These are phyloP conservation scores for Inga leiocalycina DNA, from an alignment of 306 rosid genomes.

Conservation along the genomic window DNA sequence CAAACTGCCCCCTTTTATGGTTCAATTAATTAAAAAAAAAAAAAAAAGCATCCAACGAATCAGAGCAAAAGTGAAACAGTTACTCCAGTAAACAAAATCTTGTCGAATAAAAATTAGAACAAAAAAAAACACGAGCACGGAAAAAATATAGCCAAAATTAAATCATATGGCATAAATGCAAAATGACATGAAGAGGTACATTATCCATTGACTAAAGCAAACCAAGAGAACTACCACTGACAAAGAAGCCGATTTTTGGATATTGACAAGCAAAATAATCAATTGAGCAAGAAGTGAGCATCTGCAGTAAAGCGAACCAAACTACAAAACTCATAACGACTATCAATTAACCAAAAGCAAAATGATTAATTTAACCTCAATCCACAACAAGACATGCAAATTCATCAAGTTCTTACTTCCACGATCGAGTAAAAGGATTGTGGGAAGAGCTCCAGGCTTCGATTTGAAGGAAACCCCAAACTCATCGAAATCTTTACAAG, in stretches of 20 bases:
- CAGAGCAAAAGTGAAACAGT: not conserved
- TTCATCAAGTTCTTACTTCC: slow-evolving; percentile 63
- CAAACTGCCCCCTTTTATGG: not conserved
- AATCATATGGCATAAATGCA: not conserved
- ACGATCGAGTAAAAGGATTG: slow-evolving; percentile 88
- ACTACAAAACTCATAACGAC: slow-evolving; percentile 24
- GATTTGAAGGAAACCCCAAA: slow-evolving; percentile 72
- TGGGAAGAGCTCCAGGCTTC: slow-evolving; percentile 86
- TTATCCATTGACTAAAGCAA: slow-evolving; percentile 12
- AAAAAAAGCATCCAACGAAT: not conserved
- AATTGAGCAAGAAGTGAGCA: slow-evolving; percentile 3
- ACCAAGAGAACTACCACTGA: not conserved
- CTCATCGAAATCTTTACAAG: slow-evolving; percentile 80
- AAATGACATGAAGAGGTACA: not conserved
- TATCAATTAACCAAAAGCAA: not conserved
- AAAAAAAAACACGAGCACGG: not conserved
- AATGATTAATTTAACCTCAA: not conserved
- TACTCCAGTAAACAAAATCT: not conserved
- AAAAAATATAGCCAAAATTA: not conserved
- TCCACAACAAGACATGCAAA: slow-evolving; percentile 27
- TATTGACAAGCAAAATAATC: slow-evolving; percentile 14
- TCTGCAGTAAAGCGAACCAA: slow-evolving; percentile 7
- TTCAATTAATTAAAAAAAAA: not conserved
- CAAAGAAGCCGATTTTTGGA: slow-evolving; percentile 25
- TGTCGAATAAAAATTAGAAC: not conserved